Evolutionary conservation across 345 rosid species (phyloP).

Genomic region (Draba incana): DNA sequence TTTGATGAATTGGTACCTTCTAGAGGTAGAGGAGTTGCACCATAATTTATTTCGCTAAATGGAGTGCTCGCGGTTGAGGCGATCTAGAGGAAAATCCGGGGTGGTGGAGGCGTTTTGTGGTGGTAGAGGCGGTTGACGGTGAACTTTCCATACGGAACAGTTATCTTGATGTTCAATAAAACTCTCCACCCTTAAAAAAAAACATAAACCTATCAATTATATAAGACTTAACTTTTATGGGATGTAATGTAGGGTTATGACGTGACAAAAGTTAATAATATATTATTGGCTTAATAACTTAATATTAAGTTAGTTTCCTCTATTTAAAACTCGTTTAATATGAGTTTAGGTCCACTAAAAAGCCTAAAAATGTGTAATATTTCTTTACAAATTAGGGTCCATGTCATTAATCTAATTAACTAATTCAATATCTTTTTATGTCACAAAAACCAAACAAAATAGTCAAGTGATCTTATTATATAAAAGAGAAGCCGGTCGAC

Average conservation of each 20-base stretch:
- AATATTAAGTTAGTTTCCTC: neutral
- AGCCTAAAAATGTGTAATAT: neutral
- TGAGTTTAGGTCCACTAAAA: slow-evolving; percentile 24
- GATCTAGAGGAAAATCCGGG: slow-evolving; percentile 67
- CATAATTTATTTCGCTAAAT: slow-evolving; percentile 65
- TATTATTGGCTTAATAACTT: slow-evolving; percentile 23
- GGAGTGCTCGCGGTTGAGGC: slow-evolving; percentile 82
- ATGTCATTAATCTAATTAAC: slow-evolving; percentile 8
- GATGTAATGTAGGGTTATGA: slow-evolving; percentile 43
- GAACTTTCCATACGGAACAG: slow-evolving; percentile 58
- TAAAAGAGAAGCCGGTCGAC: too few relatives aligned
- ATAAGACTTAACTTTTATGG: neutral
- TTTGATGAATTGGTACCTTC: slow-evolving; percentile 36
- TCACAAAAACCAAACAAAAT: slow-evolving; percentile 17
- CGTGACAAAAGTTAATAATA: slow-evolving; percentile 48
- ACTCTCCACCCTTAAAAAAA: slow-evolving; percentile 74
- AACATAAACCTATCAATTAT: slow-evolving; percentile 17
- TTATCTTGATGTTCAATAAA: slow-evolving; percentile 88
- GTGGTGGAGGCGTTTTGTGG: slow-evolving; percentile 42
- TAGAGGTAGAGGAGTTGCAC: slow-evolving; percentile 42
- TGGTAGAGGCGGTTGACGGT: slow-evolving; percentile 51
- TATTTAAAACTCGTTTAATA: neutral
- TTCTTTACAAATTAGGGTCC: slow-evolving; percentile 29
- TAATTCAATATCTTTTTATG: slow-evolving; percentile 10
- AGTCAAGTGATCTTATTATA: slow-evolving; percentile 26